These are phyloP conservation scores for Alternaria sp. DNA, from an alignment of 2,329 filamentous ascomycete genomes.

Conservation along the genomic window DNA sequence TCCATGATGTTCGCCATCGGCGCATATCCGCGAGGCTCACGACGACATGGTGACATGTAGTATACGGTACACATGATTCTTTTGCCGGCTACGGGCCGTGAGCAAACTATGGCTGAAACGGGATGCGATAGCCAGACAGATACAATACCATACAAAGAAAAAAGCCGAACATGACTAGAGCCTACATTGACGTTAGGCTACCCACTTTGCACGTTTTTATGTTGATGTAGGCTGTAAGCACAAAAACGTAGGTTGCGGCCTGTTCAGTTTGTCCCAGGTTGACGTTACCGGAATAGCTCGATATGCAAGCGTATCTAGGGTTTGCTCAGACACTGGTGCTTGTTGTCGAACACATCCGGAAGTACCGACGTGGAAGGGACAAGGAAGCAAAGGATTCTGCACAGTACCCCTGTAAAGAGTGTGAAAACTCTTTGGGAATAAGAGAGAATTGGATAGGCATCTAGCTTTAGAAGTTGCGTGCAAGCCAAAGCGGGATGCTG, in stretches of 20 bases:
- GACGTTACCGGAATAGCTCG: background rate
- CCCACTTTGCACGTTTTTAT: background rate
- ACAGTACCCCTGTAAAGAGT: no score
- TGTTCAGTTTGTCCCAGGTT: background rate
- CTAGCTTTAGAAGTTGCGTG: no score
- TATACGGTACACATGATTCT: background rate
- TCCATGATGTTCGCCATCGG: conserved; percentile 45
- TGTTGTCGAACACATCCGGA: background rate
- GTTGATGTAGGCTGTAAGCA: background rate
- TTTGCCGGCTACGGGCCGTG: background rate
- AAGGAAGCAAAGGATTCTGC: no score
- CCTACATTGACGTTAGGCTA: background rate
- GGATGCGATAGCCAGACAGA: background rate
- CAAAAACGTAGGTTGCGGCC: background rate
- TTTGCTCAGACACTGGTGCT: background rate
- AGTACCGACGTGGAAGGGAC: no score
- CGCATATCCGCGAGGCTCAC: conserved; percentile 18
- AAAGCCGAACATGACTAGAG: background rate
- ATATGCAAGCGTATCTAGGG: background rate
- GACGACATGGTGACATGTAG: background rate
- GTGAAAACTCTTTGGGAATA: no score
- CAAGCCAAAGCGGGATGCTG: no score
- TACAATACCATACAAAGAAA: background rate
- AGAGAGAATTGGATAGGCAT: no score
- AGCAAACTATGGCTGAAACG: background rate